These are phyloP conservation scores for Phytophthora parvispora DNA, from an alignment of 352 stramenopile genomes.

Conservation along the genomic window DNA sequence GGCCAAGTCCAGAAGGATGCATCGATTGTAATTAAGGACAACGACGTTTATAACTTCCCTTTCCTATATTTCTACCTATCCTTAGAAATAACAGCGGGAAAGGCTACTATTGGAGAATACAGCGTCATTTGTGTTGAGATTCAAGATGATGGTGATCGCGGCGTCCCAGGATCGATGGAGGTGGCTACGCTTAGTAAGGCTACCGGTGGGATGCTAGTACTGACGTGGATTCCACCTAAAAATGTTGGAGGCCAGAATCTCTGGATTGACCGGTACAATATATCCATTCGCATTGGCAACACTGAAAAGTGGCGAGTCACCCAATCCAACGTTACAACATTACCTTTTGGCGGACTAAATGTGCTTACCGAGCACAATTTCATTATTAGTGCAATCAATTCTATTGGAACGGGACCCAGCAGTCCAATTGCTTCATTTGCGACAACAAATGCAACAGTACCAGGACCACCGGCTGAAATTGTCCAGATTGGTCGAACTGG, in stretches of 20 bases:
- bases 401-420: slow-evolving; percentile 35
- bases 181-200: slow-evolving; percentile 18
- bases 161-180: slow-evolving; percentile 41
- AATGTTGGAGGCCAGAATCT: slow-evolving; percentile 53
- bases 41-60: slow-evolving; percentile 59
- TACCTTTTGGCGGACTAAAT: slow-evolving; percentile 36
- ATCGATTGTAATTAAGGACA: slow-evolving; percentile 52
- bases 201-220: slow-evolving; percentile 58
- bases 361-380: slow-evolving; percentile 43
- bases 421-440: slow-evolving; percentile 8
- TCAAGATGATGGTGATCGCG: slow-evolving; percentile 61
- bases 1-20: slow-evolving; percentile 21
- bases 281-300: slow-evolving; percentile 22
- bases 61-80: slow-evolving; percentile 54
- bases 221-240: slow-evolving; percentile 50
- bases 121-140: slow-evolving; percentile 44
- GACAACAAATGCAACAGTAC: slow-evolving; percentile 55
- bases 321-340: slow-evolving; percentile 43
- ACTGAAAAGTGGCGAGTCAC: slow-evolving; percentile 26
- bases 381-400: slow-evolving; percentile 53
- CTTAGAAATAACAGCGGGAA: slow-evolving; percentile 37
- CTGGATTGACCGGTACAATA: slow-evolving; percentile 54
- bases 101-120: slow-evolving; percentile 36
- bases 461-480: slow-evolving; percentile 34
- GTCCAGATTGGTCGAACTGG: slow-evolving; percentile 47